phyloP scores from a whole-genome alignment of 371 early-diverging fungal species.

The Basidiobolus meristosporus region DNA sequence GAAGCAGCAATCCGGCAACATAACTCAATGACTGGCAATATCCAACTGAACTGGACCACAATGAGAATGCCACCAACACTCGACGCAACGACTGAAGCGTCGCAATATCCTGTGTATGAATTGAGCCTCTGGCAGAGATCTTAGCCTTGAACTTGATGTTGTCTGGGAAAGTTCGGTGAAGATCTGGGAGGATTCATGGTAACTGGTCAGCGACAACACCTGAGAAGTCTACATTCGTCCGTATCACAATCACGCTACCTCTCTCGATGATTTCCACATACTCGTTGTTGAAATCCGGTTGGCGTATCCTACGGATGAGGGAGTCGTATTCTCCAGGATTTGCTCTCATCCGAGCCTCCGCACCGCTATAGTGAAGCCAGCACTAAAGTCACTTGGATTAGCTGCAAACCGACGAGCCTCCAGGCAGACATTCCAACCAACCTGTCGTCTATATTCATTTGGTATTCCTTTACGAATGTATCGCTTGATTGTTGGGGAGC shows the following conservation, averaged over 20 bases:
- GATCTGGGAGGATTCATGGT: conserved; percentile 15
- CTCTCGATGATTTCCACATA: conserved; percentile 58
- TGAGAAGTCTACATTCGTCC: not conserved
- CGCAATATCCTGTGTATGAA: conserved; percentile 13
- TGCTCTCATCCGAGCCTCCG: conserved; percentile 29
- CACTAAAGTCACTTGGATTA: conserved; percentile 13
- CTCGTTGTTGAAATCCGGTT: conserved; percentile 28
- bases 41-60: conserved; percentile 44
- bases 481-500: conserved; percentile 34
- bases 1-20: conserved; percentile 54
- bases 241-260: conserved; percentile 11
- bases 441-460: conserved; percentile 42
- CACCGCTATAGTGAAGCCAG: conserved; percentile 75
- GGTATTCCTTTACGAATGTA: conserved; percentile 74
- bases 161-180: conserved; percentile 66
- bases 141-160: conserved; percentile 39
- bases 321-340: conserved; percentile 39
- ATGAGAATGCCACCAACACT: conserved; percentile 46
- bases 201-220: not conserved
- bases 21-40: conserved; percentile 78
- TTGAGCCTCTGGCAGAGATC: conserved; percentile 11
- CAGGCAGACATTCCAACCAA: conserved; percentile 8
- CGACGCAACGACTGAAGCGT: conserved; percentile 40
- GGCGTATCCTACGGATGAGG: conserved; percentile 25
- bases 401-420: not conserved